These are phyloP conservation scores for Hyphopichia burtonii DNA, from an alignment of 1,139 yeast species.

Conservation along the genomic window DNA sequence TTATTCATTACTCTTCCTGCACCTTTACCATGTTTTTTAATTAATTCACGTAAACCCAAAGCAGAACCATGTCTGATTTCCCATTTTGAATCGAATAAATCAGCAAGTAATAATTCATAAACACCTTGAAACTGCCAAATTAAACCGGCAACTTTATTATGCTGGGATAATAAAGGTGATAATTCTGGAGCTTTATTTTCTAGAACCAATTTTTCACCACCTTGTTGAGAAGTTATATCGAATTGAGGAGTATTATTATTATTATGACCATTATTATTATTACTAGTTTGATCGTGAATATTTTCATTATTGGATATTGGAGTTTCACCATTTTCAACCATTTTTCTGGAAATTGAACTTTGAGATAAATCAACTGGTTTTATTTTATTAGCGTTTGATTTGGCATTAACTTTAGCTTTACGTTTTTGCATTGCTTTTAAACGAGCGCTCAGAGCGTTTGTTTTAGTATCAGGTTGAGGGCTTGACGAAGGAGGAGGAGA, in stretches of 20 bases:
- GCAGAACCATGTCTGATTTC: constrained; percentile 97
- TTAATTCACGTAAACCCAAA: constrained; percentile 83
- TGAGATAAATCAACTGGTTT: constrained; percentile 75
- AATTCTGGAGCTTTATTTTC: constrained; percentile 73
- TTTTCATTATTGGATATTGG: background rate
- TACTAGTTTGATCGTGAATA: background rate
- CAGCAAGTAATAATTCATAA: constrained; percentile 78
- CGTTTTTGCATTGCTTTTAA: constrained; percentile 92
- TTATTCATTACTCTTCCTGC: constrained; percentile 81
- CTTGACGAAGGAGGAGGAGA: constrained; percentile 9
- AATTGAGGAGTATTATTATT: constrained; percentile 27
- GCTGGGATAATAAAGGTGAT: constrained; percentile 71
- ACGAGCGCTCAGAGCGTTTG: constrained; percentile 64
- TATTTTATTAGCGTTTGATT: constrained; percentile 49
- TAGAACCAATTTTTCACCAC: constrained; percentile 78
- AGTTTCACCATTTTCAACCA: constrained; percentile 38
- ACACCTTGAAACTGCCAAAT: constrained; percentile 98
- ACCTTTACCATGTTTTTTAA: constrained; percentile 80
- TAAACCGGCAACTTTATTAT: constrained; percentile 71
- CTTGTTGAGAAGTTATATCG: constrained; percentile 76
- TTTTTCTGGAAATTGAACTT: constrained; percentile 66
- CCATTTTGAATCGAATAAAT: constrained; percentile 86
- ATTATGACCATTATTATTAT: constrained; percentile 6
- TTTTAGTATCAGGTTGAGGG: constrained; percentile 10
- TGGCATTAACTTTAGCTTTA: constrained; percentile 81